Conservation (phyloP, 208 protist species). For the Leptomonas seymouri region DNA sequence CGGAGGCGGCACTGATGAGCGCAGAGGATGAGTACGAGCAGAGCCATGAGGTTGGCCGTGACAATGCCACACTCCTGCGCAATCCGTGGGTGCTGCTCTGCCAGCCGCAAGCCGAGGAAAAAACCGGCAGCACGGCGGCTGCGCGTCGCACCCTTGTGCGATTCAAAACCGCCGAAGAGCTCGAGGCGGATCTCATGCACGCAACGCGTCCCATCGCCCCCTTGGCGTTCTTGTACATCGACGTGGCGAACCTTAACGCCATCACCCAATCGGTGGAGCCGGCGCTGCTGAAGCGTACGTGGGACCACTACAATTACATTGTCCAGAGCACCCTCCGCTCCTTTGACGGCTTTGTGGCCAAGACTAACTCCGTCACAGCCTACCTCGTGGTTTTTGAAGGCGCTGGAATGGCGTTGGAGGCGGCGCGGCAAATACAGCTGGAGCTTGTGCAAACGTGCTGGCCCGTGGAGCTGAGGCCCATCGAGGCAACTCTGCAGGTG, state of each 20-base stretch:
- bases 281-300: constrained; percentile 41
- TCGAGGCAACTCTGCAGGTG: constrained; percentile 69
- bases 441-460: constrained; percentile 49
- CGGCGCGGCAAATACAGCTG: constrained; percentile 64
- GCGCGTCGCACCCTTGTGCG: constrained; percentile 21
- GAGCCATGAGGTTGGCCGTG: constrained; percentile 15
- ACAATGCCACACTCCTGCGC: constrained; percentile 25
- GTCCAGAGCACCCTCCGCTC: constrained; percentile 50
- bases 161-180: constrained; percentile 29
- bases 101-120: constrained; percentile 34
- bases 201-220: constrained; percentile 14
- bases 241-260: constrained; percentile 29
- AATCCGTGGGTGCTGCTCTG: constrained; percentile 61
- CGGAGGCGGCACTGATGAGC: constrained; percentile 67
- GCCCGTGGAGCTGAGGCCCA: constrained; percentile 53
- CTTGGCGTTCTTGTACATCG: constrained; percentile 70
- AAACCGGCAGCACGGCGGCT: constrained; percentile 8
- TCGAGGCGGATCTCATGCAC: constrained; percentile 30
- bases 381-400: constrained; percentile 71
- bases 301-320: constrained; percentile 75
- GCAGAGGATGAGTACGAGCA: constrained; percentile 57
- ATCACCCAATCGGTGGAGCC: constrained; percentile 29
- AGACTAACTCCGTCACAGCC: constrained; percentile 57
- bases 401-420: constrained; percentile 55
- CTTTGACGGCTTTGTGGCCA: constrained; percentile 58